These are phyloP conservation scores for Cenchrus purpureus DNA, from an alignment of 176 grass and related monocot genomes.

Conservation along the genomic window DNA sequence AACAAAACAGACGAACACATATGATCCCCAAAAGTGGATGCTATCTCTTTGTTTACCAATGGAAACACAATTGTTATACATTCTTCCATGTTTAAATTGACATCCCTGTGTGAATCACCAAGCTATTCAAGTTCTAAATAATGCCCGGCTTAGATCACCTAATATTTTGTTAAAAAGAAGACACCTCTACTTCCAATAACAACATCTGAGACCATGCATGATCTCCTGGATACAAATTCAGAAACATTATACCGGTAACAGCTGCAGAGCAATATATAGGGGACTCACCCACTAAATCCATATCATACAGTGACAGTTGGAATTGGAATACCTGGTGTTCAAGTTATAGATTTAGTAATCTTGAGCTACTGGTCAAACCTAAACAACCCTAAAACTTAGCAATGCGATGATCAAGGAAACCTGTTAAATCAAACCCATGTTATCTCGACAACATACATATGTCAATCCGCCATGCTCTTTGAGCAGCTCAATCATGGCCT, in stretches of 20 bases:
- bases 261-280: slow-evolving; percentile 44
- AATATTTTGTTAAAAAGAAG: slow-evolving; percentile 24
- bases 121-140: slow-evolving; percentile 15
- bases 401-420: slow-evolving; percentile 16
- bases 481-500: slow-evolving; percentile 74
- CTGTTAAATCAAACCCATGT: slow-evolving; percentile 23
- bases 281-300: slow-evolving; percentile 58
- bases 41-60: neutral
- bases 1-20: neutral
- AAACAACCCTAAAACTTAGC: slow-evolving; percentile 32
- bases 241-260: slow-evolving; percentile 40
- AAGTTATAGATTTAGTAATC: slow-evolving; percentile 56
- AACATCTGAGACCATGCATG: slow-evolving; percentile 32
- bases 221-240: slow-evolving; percentile 31
- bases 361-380: slow-evolving; percentile 38
- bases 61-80: neutral
- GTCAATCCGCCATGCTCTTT: slow-evolving; percentile 84
- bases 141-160: neutral
- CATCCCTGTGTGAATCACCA: slow-evolving; percentile 1
- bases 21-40: neutral
- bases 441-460: slow-evolving; percentile 59
- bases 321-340: slow-evolving; percentile 54
- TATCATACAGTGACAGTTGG: slow-evolving; percentile 47
- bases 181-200: slow-evolving; percentile 23
- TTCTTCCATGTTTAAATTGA: slow-evolving; percentile 10